Evolutionary conservation across 345 rosid species (phyloP), one percentile per base, ranked within the genome.

Genomic region (Salix purpurea): DNA sequence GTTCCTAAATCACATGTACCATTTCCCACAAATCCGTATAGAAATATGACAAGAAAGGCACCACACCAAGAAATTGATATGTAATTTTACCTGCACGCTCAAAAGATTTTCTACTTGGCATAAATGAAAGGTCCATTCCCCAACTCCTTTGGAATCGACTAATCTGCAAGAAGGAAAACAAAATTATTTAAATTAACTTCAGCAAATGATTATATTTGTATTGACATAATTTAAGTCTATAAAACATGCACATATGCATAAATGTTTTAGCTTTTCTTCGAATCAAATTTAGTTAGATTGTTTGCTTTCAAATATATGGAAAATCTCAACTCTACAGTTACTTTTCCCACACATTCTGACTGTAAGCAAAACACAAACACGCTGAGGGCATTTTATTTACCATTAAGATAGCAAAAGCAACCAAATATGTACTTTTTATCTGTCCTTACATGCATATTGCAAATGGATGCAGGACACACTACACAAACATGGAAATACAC

Each of bases 91-190:
- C 97, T 83, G 97, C 99, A 19, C 97, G 96, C 79, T 95, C 99
- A 11, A 95, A 95, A n/a, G 96, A 82, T 77, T 91, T 95, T 81
- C 99, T 90, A 75, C 97, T 91, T 4, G 99, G 97, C 99, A 95
- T 95, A 77, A 82, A 90, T n/a, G 92, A 82, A 48, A 89, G 94
- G 78, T 95, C 98, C 99, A 95, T 95, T 79, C 97, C 98, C 99
- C 97, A 93, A 83, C 87, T 90, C 84, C 86, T 84, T 77, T 93
- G 98, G 85, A 95, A 93, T 76, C 88, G 84, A 65, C 74, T 74
- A 36, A 93, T 90, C 99, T 93, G 84, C 68, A 84, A 34, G 3
- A 48, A 34, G 4, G 36, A 24, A 46, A 56, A 30, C 40, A 4
- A 44, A 12, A 46, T 28, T 37, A 58, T 28, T 5, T 12, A 23